Evolutionary conservation across 305 asterid species (phyloP).

Genomic region (Fraxinus velutina): DNA sequence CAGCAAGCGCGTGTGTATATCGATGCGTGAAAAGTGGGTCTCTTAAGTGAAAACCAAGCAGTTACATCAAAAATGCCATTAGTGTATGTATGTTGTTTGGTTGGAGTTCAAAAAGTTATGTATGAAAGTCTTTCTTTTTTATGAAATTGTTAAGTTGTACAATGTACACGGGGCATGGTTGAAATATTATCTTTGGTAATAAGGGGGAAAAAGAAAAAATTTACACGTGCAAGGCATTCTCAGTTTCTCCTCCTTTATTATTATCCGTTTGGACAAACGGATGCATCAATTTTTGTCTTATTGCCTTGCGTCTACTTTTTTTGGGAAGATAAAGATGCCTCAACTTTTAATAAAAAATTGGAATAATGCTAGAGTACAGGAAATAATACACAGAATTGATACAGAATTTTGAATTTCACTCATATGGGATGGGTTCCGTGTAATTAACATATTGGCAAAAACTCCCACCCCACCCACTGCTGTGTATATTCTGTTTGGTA

Average conservation of each 20-base stretch:
- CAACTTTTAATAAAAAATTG: not conserved
- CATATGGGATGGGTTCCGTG: no score
- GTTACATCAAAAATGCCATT: not conserved
- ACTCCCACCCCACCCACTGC: no score
- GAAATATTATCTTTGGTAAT: not conserved
- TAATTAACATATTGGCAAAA: no score
- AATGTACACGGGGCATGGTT: no score
- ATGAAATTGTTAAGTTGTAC: no score
- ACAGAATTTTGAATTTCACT: no score
- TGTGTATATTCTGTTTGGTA: no score
- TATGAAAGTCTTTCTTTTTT: no score
- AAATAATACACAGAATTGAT: no score
- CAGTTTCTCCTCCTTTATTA: not conserved
- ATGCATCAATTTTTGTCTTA: not conserved
- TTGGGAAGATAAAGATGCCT: constrained; percentile 5
- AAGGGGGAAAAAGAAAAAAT: not conserved
- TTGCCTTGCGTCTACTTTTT: not conserved
- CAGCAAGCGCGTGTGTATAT: constrained; percentile 1
- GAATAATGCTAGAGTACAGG: no score
- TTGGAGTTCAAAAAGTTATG: no score
- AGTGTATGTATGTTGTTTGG: no score
- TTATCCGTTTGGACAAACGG: not conserved
- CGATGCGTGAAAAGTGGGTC: constrained; percentile 16
- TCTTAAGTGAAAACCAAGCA: not conserved
- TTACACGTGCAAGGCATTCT: constrained; percentile 17